These are phyloP conservation scores for Aspergillus terreus DNA, from an alignment of 2,329 filamentous ascomycete genomes.

Conservation along the genomic window DNA sequence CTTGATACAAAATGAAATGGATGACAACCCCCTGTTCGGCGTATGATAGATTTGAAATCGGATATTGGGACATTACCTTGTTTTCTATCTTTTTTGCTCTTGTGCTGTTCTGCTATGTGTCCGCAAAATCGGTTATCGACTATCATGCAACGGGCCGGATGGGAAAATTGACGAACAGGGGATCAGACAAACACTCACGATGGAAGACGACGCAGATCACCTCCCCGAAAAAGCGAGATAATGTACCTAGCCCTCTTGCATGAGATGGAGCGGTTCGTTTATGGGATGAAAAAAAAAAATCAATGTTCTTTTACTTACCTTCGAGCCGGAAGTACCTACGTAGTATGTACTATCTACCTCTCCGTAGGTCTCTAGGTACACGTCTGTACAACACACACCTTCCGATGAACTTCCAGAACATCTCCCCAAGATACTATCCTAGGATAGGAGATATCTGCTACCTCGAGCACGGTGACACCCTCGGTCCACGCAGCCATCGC, in stretches of 20 bases:
- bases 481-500: background rate
- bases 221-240: background rate
- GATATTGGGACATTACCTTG: background rate
- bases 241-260: background rate
- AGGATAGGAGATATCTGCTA: background rate
- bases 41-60: conserved; percentile 2
- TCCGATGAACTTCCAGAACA: background rate
- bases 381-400: background rate
- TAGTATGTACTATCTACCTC: background rate
- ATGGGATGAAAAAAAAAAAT: background rate
- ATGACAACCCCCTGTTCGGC: background rate
- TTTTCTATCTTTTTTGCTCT: background rate
- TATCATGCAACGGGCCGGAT: background rate
- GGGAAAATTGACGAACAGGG: background rate
- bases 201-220: background rate
- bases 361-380: background rate
- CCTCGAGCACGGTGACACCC: background rate
- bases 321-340: background rate
- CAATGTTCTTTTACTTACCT: background rate
- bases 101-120: background rate
- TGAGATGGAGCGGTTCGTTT: background rate
- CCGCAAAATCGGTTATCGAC: background rate
- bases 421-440: too few relatives aligned
- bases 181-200: background rate
- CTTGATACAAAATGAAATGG: conserved; percentile 1